These are phyloP conservation scores for Thielaviopsis euricoi DNA, from an alignment of 2,329 filamentous ascomycete species.

Conservation along the genomic window DNA sequence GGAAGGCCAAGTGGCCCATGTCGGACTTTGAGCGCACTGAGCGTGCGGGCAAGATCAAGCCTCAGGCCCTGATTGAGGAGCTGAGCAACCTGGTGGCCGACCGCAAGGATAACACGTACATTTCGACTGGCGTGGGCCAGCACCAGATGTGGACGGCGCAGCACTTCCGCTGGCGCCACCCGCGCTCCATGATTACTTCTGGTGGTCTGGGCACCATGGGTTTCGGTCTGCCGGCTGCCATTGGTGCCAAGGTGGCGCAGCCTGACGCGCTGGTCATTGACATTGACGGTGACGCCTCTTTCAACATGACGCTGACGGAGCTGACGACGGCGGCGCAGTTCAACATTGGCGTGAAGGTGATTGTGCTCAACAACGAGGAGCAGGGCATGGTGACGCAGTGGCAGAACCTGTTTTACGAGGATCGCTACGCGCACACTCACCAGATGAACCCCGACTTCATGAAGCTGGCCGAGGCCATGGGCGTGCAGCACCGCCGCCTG, in stretches of 20 bases:
- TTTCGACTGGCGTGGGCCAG: constrained; percentile 88
- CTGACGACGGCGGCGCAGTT: constrained; percentile 87
- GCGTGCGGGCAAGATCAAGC: constrained; percentile 70
- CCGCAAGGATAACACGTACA: constrained; percentile 71
- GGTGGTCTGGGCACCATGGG: constrained; percentile 84
- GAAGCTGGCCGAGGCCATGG: constrained; percentile 85
- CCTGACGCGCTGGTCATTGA: constrained; percentile 76
- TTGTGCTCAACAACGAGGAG: constrained; percentile 91
- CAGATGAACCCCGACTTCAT: constrained; percentile 84
- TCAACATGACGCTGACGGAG: constrained; percentile 97
- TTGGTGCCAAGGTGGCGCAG: constrained; percentile 75
- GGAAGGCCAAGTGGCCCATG: constrained; percentile 86
- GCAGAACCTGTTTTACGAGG: constrained; percentile 89
- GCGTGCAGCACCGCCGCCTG: constrained; percentile 57
- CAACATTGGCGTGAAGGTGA: constrained; percentile 89
- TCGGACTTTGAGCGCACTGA: constrained; percentile 64
- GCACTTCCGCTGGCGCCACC: constrained; percentile 87
- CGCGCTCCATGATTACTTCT: constrained; percentile 88
- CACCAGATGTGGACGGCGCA: constrained; percentile 98
- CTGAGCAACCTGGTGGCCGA: constrained; percentile 68
- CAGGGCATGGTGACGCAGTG: constrained; percentile 95
- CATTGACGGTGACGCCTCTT: constrained; percentile 96
- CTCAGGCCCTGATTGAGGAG: constrained; percentile 80
- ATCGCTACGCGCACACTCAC: constrained; percentile 75
- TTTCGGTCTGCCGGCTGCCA: constrained; percentile 82